phyloP scores from a whole-genome alignment of 345 rosid species.

The Euphorbia tirucalli region DNA sequence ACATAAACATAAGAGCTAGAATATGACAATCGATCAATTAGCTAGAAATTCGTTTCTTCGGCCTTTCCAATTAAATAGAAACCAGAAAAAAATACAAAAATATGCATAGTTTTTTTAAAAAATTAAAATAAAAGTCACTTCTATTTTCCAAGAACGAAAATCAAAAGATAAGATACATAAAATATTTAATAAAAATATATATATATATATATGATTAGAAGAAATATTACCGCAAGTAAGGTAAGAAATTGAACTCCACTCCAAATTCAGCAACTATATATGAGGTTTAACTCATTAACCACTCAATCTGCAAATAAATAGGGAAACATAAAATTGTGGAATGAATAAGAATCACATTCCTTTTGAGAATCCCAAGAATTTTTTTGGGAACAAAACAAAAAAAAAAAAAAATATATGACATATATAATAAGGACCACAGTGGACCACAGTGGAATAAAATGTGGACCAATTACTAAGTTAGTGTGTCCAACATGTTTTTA shows the following conservation, averaged over 20 bases:
- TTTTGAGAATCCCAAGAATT: too few species aligned
- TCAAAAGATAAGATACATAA: not conserved
- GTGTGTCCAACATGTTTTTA: conserved; percentile 8
- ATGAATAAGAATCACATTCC: conserved; percentile 49
- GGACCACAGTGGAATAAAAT: not conserved
- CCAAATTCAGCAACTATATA: conserved; percentile 12
- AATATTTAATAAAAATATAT: not conserved
- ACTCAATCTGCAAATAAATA: conserved; percentile 29
- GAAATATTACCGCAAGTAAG: conserved; percentile 7
- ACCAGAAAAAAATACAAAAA: not conserved
- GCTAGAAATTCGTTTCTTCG: not conserved
- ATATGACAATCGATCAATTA: not conserved
- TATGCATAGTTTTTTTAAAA: too few species aligned
- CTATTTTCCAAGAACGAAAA: not conserved
- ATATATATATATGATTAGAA: not conserved
- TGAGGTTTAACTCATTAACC: conserved; percentile 17
- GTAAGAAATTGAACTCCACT: not conserved
- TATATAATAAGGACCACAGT: too few species aligned
- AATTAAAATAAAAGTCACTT: too few species aligned
- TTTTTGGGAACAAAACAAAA: not conserved
- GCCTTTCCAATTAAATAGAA: not conserved
- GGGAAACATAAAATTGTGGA: not conserved
- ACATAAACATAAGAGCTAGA: not conserved
- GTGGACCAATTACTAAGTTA: conserved; percentile 17
- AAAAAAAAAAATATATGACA: not conserved